Conservation (phyloP, 2,329 filamentous ascomycete genomes). For the Hymenoscyphus fraxineus region DNA sequence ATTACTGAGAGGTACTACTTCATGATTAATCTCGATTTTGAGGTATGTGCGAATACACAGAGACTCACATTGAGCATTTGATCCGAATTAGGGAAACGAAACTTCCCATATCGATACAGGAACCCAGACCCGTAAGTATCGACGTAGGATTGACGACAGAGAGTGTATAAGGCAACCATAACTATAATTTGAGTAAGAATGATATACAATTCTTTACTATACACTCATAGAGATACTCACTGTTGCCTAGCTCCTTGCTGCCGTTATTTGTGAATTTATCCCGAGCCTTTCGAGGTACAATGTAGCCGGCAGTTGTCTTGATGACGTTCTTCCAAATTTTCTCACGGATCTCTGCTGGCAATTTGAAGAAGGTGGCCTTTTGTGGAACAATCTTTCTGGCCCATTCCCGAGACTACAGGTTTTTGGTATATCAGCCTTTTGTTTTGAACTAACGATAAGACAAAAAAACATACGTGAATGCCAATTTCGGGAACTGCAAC, state of each 20-base stretch:
- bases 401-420: neutral
- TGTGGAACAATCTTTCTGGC: neutral
- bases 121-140: neutral
- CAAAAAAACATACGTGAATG: neutral
- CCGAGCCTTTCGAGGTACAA: neutral
- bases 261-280: neutral
- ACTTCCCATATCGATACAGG: neutral
- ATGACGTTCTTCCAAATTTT: neutral
- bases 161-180: neutral
- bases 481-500: neutral
- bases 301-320: neutral
- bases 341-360: neutral
- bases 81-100: neutral
- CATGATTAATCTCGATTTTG: neutral
- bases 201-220: no score
- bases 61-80: neutral
- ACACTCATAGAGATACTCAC: neutral
- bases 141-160: slow-evolving; percentile 1
- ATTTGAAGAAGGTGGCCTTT: neutral
- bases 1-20: neutral
- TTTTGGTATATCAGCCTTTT: neutral
- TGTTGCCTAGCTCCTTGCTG: neutral
- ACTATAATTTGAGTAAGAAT: neutral
- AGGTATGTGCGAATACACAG: neutral
- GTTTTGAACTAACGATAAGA: neutral